Evolutionary conservation across 441 rosid genomes (phyloP).

Genomic region (Corymbia citriodora): DNA sequence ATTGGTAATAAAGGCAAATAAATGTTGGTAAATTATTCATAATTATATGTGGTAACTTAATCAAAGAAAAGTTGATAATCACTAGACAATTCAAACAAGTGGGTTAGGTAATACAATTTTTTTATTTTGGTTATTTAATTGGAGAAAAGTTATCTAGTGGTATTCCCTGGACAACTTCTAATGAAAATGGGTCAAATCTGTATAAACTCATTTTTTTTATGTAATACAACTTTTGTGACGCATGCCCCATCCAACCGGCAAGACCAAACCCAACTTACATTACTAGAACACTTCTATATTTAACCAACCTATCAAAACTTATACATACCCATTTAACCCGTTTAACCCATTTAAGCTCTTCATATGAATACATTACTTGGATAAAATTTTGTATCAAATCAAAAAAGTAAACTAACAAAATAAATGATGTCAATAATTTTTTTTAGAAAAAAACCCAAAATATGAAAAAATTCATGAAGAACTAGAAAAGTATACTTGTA

Average conservation of each 20-base stretch:
- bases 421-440: not conserved
- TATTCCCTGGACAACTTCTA: not conserved
- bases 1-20: not conserved
- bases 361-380: not conserved
- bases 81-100: not conserved
- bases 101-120: not conserved
- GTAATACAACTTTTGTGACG: not conserved
- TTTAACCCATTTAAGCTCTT: not conserved
- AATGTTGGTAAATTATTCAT: not conserved
- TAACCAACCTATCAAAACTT: not conserved
- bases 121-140: not conserved
- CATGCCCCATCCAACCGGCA: not conserved
- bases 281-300: not conserved
- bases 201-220: not conserved
- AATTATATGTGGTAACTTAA: not conserved
- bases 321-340: too few species aligned
- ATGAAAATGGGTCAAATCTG: not conserved
- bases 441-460: not conserved
- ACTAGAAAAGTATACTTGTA: not conserved
- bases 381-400: not conserved
- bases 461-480: not conserved
- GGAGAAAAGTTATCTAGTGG: not conserved
- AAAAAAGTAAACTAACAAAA: not conserved
- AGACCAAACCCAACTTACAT: not conserved
- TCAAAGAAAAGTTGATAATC: not conserved